Evolutionary conservation across 805 yeast species (phyloP), one percentile per base, ranked within the genome.

Genomic region (Wickerhamiella kurtzmanii): DNA sequence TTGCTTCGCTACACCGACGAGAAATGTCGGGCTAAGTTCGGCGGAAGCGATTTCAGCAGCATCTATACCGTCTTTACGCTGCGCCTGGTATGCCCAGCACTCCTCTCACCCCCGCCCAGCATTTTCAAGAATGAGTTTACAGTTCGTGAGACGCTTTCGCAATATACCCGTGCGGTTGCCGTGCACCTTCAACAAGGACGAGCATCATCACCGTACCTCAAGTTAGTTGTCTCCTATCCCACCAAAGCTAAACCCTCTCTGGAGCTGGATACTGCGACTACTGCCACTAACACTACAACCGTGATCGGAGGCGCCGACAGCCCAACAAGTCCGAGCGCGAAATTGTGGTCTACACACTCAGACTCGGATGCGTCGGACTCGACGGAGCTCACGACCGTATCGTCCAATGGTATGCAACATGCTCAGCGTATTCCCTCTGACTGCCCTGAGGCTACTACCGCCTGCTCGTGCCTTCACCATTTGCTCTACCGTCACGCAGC

Each of bases 401-500:
- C 32, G 32, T 25, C 32, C 9, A 25, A 25, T 11, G 32, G 32
- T 11, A 25, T 11, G 9, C 32, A 25, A 6, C n/a, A n/a, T n/a
- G n/a, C n/a, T n/a, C 32, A 6, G 32, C 32, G 11, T 6, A 6
- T 11, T 25, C 32, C 32, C 9, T 6, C 6, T 6, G 32, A 25
- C 9, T 25, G 32, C 32, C 32, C 32, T 11, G 32, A 25, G 32
- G 32, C 32, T 11, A 25, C 6, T 11, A 25, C 32, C 9, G 32
- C 32, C 9, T 25, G 32, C 32, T 25, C 32, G 32, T 25, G 32
- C 22, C 41, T 45, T 18, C 47, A 45, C 35, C 20, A 17, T 8
- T 35, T 25, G 22, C 16, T 45, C 40, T 40, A 45, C 40, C 43
- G 47, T 3, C 47, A 39, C 35, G 47, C 39, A 35, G 43, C 22